These are phyloP conservation scores for Oenanthe javanica DNA, from an alignment of 140 eudicot genomes.

Conservation along the genomic window DNA sequence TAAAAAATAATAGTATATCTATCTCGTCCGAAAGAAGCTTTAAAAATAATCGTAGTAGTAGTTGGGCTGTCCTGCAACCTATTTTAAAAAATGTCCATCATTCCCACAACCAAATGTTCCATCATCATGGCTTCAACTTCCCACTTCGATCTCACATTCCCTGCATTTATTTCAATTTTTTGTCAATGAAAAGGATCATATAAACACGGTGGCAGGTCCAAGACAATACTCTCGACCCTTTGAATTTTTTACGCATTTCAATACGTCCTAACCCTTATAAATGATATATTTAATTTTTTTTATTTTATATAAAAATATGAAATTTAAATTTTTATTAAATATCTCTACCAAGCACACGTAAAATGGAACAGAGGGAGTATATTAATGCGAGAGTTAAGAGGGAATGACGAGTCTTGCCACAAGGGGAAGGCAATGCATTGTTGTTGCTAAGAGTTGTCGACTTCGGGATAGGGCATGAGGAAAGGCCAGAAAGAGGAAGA, in stretches of 20 bases:
- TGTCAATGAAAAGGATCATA: background rate
- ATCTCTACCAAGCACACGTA: too few species aligned
- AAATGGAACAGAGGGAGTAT: too few species aligned
- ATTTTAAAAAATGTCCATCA: conserved; percentile 50
- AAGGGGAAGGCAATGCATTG: conserved; percentile 16
- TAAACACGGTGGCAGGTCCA: background rate
- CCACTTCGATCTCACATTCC: conserved; percentile 19
- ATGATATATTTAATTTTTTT: too few species aligned
- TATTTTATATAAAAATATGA: too few species aligned
- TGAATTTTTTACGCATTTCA: too few species aligned
- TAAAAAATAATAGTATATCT: background rate
- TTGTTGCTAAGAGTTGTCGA: conserved; percentile 10
- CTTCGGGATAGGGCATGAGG: conserved; percentile 48
- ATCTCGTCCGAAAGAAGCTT: background rate
- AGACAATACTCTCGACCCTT: too few species aligned
- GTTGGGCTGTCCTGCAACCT: conserved; percentile 1
- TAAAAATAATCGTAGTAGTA: background rate
- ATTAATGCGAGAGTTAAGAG: background rate
- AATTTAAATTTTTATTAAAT: too few species aligned
- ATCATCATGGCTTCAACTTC: conserved; percentile 59
- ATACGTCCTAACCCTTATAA: too few species aligned
- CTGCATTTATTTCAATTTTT: conserved; percentile 23
- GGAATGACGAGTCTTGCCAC: conserved; percentile 22
- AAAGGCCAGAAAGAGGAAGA: conserved; percentile 40
- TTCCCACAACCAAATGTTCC: conserved; percentile 30